Evolutionary conservation across 2,329 filamentous ascomycete genomes (phyloP), one percentile per base, ranked within the genome.

Genomic region (Apiospora phragmitis): DNA sequence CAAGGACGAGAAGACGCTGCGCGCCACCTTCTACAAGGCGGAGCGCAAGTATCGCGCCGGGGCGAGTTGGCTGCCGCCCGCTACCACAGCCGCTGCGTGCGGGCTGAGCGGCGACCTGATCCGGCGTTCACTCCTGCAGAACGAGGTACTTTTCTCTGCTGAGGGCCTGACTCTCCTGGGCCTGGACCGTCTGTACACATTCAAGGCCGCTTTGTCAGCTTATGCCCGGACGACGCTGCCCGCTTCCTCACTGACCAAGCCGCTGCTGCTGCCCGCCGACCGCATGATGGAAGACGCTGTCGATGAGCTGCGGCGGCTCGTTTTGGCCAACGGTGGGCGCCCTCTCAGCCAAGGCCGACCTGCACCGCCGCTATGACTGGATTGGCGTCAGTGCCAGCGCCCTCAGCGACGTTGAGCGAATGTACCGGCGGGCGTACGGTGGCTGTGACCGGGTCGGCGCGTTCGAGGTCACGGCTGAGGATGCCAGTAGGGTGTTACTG

Each of bases 131-230:
- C 81, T 90, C 35, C 76, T 81, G 51, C 90, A 92, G 74, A 89
- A 91, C 76, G 87, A 90, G 71, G 79, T 89, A 32, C 82, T 92
- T 69, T 92, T 90, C 82, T 85, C 85, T 1, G 85, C 87, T 1
- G 86, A 88, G 35, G 88, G 89, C 24, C 83, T 92, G 14, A 90
- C 86, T 0, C 80, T 92, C 9, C 78, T 91, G 18, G 85, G 88
- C 0, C 83, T 91, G 14, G 90, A 92, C 78, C 85, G 88, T 67
- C 79, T 91, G 65, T 92, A 91, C 80, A 89, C 87, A 55, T 89
- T 92, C 81, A 91, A 91, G 78, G 83, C 84, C 65, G 88, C 89
- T 0, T 83, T 92, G 14, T 84, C 87, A 24, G 85, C 85, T 73
- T 91, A 91, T 77, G 84, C 87, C 5, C 83, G 83, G 70, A 85